Evolutionary conservation across 148 eudicot genomes (phyloP), one percentile per base, ranked within the genome.

Genomic region (Tetragonia tetragonoides): DNA sequence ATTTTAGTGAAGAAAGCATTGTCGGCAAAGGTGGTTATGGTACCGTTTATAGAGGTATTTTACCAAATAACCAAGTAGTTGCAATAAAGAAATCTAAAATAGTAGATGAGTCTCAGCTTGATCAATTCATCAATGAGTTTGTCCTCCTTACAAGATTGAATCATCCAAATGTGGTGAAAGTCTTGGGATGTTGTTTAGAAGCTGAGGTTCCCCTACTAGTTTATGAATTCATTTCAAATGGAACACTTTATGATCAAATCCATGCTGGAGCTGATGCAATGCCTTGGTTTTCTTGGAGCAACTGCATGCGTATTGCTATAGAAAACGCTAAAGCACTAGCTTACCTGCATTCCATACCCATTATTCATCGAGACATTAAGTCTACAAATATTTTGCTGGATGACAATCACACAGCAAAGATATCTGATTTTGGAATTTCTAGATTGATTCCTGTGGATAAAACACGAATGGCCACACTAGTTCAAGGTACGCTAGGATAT

Each of bases 291-390:
- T 72, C 74, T 24, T 77, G 80, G 80, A 77, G 10, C 8, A 60
- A 46, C 40, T 63, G 80, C 44, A 34, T 77, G 40, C 24, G 39
- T 4, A 77, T 77, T 16, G 75, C 80, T 14, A 57, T 68, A 7
- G 80, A 77, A 63, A 14, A 68, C 28, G 80, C 80, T 59, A 60
- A 72, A 41, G 80, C 80, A 2, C 75, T 77, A 59, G 74, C 74
- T 17, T 70, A 77, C 44, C 24, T 77, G 17, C 80, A 77, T 61
- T 69, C 75, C 7, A 37, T 71, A 18, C 80, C 80, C 72, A 77
- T 77, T n/a, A 77, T 77, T 57, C 80, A 77, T 44, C 40, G 80
- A 9, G 80, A 77, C 41, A 77, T 77, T 16, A 77, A 77, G 65
- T 57, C 80, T 18, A 46, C 75, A 14, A 77, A 77, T 7, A 77